Base-by-base conservation (phyloP, 2,329 filamentous ascomycete species). In the Fusarium verticillioides region DNA sequence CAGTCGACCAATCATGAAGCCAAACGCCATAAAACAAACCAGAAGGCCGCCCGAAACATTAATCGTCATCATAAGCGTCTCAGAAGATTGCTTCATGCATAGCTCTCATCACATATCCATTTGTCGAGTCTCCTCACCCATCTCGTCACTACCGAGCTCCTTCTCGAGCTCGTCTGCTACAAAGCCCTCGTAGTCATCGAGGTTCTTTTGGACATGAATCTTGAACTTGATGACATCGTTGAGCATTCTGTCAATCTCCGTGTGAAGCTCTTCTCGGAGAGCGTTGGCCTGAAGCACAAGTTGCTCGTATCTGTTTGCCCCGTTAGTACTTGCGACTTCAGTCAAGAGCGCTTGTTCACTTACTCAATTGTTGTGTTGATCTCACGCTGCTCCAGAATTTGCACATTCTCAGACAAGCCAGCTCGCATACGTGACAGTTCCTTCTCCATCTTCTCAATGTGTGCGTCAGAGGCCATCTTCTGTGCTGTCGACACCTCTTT, bases 181-280 rank as follows among this genome's bases (percentile, higher is more conserved):
- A 80, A 98, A 97, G 63, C 92, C 91, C 83, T 99, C 96, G 81
- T 97, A 98, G 79, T 96, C 94, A 80, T 98, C 96, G 60, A 99
- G 86, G 66, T 91, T 92, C 84, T 95, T 95, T 82, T 99, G 96
- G 58, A 99, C 88, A 79, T 98, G 95, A 73, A 99, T 94, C 85
- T 99, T 99, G 89, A 99, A 98, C 79, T 97, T 95, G 85, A 98
- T 97, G 70, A 98, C 93, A 80, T 98, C 95, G 84, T 98, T 97
- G 68, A 99, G 85, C 90, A 98, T 97, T 77, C 92, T 92, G 84
- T 98, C 96, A 78, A 98, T 94, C 81, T 98, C 95, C 0, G 95
- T 97, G 82, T 99, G 96, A n/a, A 99, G 87, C 81, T 98, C 95
- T 82, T 99, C 96, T n/a, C 96, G 91, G 30, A 98, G 87, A 2